These are phyloP conservation scores for Schoenoplectus tabernaemontani DNA, from an alignment of 202 grass and related monocot species.

Conservation along the genomic window DNA sequence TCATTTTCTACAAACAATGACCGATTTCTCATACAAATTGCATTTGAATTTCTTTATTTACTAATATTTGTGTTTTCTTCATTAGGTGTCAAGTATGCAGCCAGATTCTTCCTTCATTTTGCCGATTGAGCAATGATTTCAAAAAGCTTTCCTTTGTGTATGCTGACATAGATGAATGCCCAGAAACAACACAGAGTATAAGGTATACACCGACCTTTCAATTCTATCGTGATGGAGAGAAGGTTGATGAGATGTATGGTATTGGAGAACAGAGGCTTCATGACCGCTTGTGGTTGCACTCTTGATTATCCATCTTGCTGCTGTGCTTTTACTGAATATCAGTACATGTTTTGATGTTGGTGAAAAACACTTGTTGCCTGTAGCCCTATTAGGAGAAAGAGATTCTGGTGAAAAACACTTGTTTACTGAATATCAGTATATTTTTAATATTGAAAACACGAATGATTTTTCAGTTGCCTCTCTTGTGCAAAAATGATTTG, in stretches of 20 bases:
- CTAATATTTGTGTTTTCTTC: neutral
- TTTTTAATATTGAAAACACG: neutral
- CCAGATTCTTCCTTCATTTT: conserved; percentile 65
- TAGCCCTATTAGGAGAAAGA: neutral
- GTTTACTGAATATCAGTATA: too few relatives aligned
- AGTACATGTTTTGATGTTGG: neutral
- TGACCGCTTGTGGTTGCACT: conserved; percentile 89
- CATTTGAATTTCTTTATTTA: neutral
- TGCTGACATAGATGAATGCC: conserved; percentile 82
- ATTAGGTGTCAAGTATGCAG: conserved; percentile 67
- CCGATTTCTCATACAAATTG: neutral
- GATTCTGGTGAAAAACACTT: too few relatives aligned
- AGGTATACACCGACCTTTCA: conserved; percentile 85
- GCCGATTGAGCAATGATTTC: conserved; percentile 71
- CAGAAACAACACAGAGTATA: conserved; percentile 65
- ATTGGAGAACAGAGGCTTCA: conserved; percentile 70
- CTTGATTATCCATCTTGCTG: conserved; percentile 27
- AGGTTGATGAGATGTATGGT: conserved; percentile 81
- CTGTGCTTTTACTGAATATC: neutral
- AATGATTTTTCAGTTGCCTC: too few relatives aligned
- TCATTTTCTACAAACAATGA: neutral
- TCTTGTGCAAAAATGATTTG: neutral
- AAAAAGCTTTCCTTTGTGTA: conserved; percentile 75
- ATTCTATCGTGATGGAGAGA: conserved; percentile 75
- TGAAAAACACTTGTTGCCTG: neutral